Conservation (phyloP, 306 rosid species). For the peach (Prunus persica) region Prunus_persica_NCBIv2 NC_034014.1:23774001-23774500, state of each 20-base stretch:
- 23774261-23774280: conserved; percentile 39
- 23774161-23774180: conserved; percentile 60
- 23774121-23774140: conserved; percentile 59
- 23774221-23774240: conserved; percentile 62
- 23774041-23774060: background rate
- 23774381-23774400: conserved; percentile 35
- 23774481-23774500: conserved; percentile 88
- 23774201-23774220: conserved; percentile 63
- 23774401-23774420: conserved; percentile 51
- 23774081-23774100: background rate
- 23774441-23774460: conserved; percentile 44
- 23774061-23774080: background rate
- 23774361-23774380: conserved; percentile 71
- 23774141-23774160: conserved; percentile 50
- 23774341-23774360: conserved; percentile 71
- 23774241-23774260: conserved; percentile 58
- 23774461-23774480: conserved; percentile 79
- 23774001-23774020: background rate
- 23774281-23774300: conserved; percentile 32
- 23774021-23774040: background rate
- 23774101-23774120: conserved; percentile 53
- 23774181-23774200: conserved; percentile 51
- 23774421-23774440: conserved; percentile 61
- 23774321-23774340: conserved; percentile 56
- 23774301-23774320: conserved; percentile 53